Conservation (phyloP, 208 protist species). For the Leishmania braziliensis region DNA sequence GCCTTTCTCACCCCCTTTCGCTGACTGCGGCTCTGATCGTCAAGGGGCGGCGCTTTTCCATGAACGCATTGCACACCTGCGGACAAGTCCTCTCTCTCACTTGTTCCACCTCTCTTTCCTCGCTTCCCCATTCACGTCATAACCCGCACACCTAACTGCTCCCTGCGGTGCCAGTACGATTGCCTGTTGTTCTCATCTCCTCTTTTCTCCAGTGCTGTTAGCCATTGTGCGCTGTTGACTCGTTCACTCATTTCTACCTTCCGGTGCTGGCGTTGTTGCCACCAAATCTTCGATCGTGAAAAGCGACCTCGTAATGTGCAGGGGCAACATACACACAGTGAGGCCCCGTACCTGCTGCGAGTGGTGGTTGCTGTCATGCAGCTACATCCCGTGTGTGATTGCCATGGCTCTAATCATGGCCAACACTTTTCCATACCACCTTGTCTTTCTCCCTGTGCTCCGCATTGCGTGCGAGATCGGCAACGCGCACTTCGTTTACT, state of each 20-base stretch:
- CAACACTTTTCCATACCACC: slow-evolving; percentile 62
- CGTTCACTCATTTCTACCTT: background rate
- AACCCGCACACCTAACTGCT: background rate
- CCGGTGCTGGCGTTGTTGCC: background rate
- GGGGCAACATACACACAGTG: slow-evolving; percentile 33
- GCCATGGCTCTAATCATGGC: slow-evolving; percentile 44
- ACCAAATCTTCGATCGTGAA: background rate
- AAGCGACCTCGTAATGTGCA: slow-evolving; percentile 25
- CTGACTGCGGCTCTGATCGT: background rate
- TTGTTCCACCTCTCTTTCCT: background rate
- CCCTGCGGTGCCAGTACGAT: background rate
- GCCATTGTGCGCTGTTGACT: background rate
- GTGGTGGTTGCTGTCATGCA: slow-evolving; percentile 30
- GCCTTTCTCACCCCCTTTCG: background rate
- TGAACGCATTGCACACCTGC: background rate
- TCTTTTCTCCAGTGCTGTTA: background rate
- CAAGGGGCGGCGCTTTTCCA: background rate
- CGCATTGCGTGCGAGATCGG: slow-evolving; percentile 28
- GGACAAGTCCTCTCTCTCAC: background rate
- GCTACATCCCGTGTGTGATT: slow-evolving; percentile 51
- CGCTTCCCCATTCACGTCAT: background rate
- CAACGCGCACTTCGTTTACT: slow-evolving; percentile 51
- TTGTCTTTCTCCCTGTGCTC: slow-evolving; percentile 43
- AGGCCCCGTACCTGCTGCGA: slow-evolving; percentile 26
- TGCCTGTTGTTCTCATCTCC: background rate